Evolutionary conservation across 305 asterid genomes (phyloP).

Genomic region (Fraxinus dipetala): DNA sequence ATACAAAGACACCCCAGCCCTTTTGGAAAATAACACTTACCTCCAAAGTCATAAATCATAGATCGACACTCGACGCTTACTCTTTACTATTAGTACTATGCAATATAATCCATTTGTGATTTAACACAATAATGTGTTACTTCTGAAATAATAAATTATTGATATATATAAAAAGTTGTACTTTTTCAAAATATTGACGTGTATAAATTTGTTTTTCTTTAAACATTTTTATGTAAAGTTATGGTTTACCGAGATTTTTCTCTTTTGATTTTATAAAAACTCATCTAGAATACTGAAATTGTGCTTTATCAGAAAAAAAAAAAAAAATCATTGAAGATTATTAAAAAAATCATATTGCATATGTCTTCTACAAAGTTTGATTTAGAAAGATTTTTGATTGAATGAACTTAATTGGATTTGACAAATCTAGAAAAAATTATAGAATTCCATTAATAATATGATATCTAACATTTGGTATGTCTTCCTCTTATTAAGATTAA

Average conservation of each 20-base stretch:
- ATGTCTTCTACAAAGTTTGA: background rate
- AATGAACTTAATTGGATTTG: background rate
- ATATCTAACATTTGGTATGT: background rate
- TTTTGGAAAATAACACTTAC: background rate
- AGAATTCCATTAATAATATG: background rate
- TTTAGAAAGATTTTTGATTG: background rate
- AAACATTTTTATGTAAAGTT: background rate
- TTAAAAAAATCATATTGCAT: background rate
- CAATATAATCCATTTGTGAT: background rate
- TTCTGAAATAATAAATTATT: too few species aligned
- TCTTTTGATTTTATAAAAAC: background rate
- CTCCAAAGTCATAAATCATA: background rate
- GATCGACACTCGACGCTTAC: background rate
- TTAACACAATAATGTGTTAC: background rate
- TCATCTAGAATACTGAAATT: background rate
- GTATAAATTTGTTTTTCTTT: background rate
- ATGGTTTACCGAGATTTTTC: background rate
- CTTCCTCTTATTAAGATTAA: background rate
- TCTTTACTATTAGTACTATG: background rate
- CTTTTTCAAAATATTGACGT: background rate
- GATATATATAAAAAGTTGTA: background rate
- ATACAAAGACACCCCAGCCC: background rate
- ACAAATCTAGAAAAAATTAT: background rate
- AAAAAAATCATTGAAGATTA: too few species aligned
- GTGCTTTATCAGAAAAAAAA: background rate